Evolutionary conservation across 495 filamentous ascomycete genomes (phyloP), one percentile per base, ranked within the genome.

Genomic region (Pyronema domesticum): DNA sequence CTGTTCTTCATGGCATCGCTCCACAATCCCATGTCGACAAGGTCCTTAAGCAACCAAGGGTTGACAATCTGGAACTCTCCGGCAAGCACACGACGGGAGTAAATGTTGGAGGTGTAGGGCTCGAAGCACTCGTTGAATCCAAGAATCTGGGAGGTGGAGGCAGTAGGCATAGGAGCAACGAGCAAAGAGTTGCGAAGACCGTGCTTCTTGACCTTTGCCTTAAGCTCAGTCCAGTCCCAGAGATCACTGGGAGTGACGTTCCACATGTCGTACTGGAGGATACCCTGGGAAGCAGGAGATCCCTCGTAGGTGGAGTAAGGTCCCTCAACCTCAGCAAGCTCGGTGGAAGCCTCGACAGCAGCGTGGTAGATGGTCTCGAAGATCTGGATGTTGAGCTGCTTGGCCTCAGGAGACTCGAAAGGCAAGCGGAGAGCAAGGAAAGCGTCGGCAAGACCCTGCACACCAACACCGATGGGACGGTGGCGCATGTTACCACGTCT

Each of bases 1-100:
- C 91, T 86, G 74, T 98, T 98, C 78, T 98, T 98, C 91, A 98
- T 98, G 75, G 87, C 88, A 71, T 98, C 91, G 37, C 89, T 95
- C 91, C 91, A 98, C 34, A 98, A 76, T 57, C 91, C 91, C 74
- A 95, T 83, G 62, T 98, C 91, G 55, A 98, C 91, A 13, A 98
- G 79, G 64, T 98, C 91, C 76, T 95, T 95, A 53, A 98, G 80
- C 47, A 98, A 73, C 93, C 93, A 96, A 30, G 91, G 91, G 76
- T 98, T 98, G 70, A 98, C 91, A 49, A 98, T 86, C 71, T 98
- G 91, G 80, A 98, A 98, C 68, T 98, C 91, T 65, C 91, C 91
- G 55, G 91, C 91, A 56, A 98, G 75, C 42, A 98, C 91, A 77
- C 91, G 91, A 56, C 91, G 91, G 43, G 87, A 93, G 76, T 98